Base-by-base conservation (phyloP, 169 alveolate genomes). In the Eimeria tenella region DNA sequence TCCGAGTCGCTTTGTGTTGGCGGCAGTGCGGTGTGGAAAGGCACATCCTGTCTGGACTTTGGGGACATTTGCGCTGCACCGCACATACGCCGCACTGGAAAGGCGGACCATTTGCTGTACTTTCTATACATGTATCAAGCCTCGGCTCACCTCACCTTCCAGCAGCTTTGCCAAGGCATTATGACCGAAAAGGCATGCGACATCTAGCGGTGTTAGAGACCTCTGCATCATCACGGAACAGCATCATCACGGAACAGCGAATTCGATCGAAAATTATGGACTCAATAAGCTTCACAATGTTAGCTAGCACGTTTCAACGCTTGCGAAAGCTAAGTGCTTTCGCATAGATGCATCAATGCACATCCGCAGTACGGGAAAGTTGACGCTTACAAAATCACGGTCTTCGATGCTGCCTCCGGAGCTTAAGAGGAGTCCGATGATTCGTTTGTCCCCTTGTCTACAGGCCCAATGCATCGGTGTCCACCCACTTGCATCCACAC, bases 391-490 rank as follows among this genome's bases (percentile, higher is more conserved):
- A 50, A 84, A 84, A 63, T 84, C 92, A 84, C 92, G 92, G 5
- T 84, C 92, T 60, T 84, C 75, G 19, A 63, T 31, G 65, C 92
- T 84, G 92, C 92, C 92, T 42, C 92, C 92, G 81, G 52, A 60
- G 52, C 65, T 62, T 8, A 84, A 63, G 15, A 84, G 81, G 8
- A 56, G 65, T 49, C 62, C 92, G 23, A 84, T 50, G 19, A 84
- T 55, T 63, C n/a, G 92, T 50, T 84, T 84, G 68, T 60, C 11
- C 23, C 95, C 95, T 75, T 92, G 23, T 50, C 86, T 71, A 52
- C 86, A 70, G 50, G 95, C 95, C 95, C 95, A 91, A 73, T 91
- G 95, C 68, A 91, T 52, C 4, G 95, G 95, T 25, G 95, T 91
- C 95, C 95, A 91, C 55, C 95, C 95, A 42, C 63, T 73, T 7